phyloP scores from a whole-genome alignment of 2,329 filamentous ascomycete species.

The Fusarium zealandicum region DNA sequence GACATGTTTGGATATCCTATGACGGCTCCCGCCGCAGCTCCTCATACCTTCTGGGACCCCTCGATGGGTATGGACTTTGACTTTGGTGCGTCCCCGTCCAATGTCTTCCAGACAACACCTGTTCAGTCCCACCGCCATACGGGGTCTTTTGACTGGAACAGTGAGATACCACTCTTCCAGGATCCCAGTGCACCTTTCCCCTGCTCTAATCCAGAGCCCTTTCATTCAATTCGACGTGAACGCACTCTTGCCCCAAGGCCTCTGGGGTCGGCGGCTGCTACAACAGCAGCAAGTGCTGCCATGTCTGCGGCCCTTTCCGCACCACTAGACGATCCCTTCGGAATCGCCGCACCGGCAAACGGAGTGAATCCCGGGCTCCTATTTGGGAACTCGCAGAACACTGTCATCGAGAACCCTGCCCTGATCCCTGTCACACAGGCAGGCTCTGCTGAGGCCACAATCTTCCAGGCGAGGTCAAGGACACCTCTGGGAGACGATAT shows the following conservation, averaged over 20 bases:
- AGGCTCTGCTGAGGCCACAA: conserved; percentile 40
- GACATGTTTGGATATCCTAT: conserved; percentile 68
- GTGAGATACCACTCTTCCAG: conserved; percentile 62
- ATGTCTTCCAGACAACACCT: conserved; percentile 51
- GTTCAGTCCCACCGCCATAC: conserved; percentile 53
- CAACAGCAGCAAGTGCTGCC: conserved; percentile 38
- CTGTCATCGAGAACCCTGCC: conserved; percentile 51
- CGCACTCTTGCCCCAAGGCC: conserved; percentile 60
- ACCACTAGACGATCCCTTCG: conserved; percentile 60
- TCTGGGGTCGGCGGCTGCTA: conserved; percentile 44
- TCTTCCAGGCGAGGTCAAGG: conserved; percentile 38
- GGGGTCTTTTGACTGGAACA: conserved; percentile 65
- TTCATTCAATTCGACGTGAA: conserved; percentile 51
- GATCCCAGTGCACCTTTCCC: conserved; percentile 49
- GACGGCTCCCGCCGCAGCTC: conserved; percentile 61
- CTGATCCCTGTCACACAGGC: conserved; percentile 44
- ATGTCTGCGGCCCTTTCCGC: conserved; percentile 53
- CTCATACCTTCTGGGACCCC: conserved; percentile 65
- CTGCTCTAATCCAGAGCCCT: conserved; percentile 47
- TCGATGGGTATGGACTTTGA: conserved; percentile 69
- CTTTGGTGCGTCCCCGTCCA: conserved; percentile 55
- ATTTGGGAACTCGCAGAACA: conserved; percentile 60
- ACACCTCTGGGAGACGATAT: conserved; percentile 47
- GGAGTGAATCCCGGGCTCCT: conserved; percentile 68
- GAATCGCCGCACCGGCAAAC: conserved; percentile 53